A percentile compares a stretch with the other conserved stretches of the same genome.
Evolutionary conservation across 257 asterid genomes (phyloP).

Genomic region (Leptodermis oblonga): DNA sequence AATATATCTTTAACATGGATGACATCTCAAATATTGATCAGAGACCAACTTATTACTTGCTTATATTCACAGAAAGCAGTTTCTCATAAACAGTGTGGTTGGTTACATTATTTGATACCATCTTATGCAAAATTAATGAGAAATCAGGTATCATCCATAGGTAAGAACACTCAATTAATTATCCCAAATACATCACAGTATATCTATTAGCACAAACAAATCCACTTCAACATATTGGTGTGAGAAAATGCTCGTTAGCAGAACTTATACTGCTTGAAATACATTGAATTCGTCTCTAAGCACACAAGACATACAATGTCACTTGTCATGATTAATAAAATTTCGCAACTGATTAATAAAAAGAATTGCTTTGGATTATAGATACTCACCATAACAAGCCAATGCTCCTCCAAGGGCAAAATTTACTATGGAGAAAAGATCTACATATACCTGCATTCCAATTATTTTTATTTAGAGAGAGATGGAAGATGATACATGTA

Average conservation of each 20-base stretch:
- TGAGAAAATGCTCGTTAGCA: background rate
- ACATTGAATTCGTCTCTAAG: background rate
- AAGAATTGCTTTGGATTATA: background rate
- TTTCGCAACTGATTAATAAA: background rate
- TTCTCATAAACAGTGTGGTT: background rate
- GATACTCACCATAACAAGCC: slow-evolving; percentile 83
- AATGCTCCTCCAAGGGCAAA: slow-evolving; percentile 83
- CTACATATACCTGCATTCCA: slow-evolving; percentile 73
- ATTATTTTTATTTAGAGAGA: background rate
- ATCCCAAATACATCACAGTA: background rate
- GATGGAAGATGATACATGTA: background rate
- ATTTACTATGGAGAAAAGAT: slow-evolving; percentile 59
- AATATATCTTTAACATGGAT: background rate
- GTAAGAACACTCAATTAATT: background rate
- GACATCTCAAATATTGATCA: background rate
- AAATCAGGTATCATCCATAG: background rate
- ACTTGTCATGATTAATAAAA: background rate
- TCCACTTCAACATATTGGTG: too few species aligned
- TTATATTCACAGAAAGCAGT: background rate
- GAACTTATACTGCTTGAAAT: background rate
- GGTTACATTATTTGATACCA: background rate
- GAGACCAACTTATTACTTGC: background rate
- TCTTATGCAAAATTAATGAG: background rate
- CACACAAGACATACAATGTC: background rate
- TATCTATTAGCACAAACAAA: too few species aligned